These are phyloP conservation scores for Komagataea norvegica DNA, from an alignment of 1,139 yeast genomes.

Conservation along the genomic window DNA sequence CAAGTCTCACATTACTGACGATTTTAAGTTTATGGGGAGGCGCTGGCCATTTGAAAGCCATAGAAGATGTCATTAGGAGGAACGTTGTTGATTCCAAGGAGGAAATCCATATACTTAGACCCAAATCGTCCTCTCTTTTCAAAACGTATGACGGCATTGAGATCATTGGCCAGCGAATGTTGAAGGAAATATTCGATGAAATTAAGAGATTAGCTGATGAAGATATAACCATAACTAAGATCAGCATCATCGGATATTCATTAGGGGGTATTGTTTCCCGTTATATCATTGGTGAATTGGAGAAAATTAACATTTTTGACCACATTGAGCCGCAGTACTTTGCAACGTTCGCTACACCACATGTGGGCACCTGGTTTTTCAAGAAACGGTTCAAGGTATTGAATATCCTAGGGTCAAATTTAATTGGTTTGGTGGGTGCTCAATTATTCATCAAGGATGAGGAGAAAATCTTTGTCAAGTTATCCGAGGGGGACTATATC, in stretches of 20 bases:
- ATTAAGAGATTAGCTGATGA: conserved; percentile 44
- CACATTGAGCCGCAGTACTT: conserved; percentile 58
- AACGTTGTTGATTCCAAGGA: conserved; percentile 36
- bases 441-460: conserved; percentile 59
- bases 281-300: conserved; percentile 66
- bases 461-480: conserved; percentile 40
- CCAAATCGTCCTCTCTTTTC: conserved; percentile 67
- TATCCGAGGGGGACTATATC: conserved; percentile 49
- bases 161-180: conserved; percentile 63
- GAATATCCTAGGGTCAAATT: conserved; percentile 54
- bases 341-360: conserved; percentile 90
- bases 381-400: conserved; percentile 37
- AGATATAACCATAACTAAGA: conserved; percentile 35
- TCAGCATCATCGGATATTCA: conserved; percentile 51
- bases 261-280: conserved; percentile 53
- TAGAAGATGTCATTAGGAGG: conserved; percentile 48
- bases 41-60: conserved; percentile 62
- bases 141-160: conserved; percentile 84
- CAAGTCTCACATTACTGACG: conserved; percentile 7
- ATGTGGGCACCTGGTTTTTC: conserved; percentile 61
- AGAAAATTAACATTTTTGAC: conserved; percentile 51
- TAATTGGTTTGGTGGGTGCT: conserved; percentile 70
- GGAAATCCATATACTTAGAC: conserved; percentile 52
- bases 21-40: conserved; percentile 64
- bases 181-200: conserved; percentile 56